phyloP scores from a whole-genome alignment of 768 basidiomycete genomes.

The Lactarius vividus region DNA sequence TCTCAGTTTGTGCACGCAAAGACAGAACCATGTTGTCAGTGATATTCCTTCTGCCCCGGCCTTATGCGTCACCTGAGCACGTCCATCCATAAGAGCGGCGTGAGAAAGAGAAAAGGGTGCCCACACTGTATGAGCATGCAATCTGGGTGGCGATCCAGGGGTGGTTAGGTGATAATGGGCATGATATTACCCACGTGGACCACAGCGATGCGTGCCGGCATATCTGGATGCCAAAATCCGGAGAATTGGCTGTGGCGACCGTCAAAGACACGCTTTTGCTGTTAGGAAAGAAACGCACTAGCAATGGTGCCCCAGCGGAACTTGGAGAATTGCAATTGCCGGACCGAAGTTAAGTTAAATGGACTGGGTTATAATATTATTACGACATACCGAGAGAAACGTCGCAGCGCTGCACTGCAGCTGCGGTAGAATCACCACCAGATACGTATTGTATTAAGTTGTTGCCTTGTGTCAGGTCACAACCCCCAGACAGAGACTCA shows the following conservation, averaged over 20 bases:
- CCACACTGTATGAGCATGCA: background rate
- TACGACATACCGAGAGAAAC: too few species aligned
- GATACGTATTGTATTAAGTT: background rate
- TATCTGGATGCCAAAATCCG: background rate
- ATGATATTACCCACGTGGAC: background rate
- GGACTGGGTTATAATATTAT: too few species aligned
- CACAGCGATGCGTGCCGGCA: background rate
- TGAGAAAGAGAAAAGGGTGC: background rate
- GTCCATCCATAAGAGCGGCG: background rate
- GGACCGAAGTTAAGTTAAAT: too few species aligned
- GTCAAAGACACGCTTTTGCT: background rate
- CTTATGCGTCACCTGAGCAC: background rate
- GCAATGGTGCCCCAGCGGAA: background rate
- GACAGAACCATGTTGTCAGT: too few species aligned
- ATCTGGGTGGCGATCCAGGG: background rate
- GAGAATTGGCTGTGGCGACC: background rate
- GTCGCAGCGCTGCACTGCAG: too few species aligned
- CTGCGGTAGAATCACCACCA: too few species aligned
- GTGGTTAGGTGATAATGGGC: background rate
- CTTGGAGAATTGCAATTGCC: too few species aligned
- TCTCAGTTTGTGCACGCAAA: too few species aligned
- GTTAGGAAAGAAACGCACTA: background rate
- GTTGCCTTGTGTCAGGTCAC: background rate
- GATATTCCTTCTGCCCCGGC: background rate
- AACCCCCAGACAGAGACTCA: background rate